Percentiles rank a stretch among this genome's conserved stretches.
These are phyloP conservation scores for Aspergillus unguis DNA, from an alignment of 2,329 filamentous ascomycete genomes.

Conservation along the genomic window DNA sequence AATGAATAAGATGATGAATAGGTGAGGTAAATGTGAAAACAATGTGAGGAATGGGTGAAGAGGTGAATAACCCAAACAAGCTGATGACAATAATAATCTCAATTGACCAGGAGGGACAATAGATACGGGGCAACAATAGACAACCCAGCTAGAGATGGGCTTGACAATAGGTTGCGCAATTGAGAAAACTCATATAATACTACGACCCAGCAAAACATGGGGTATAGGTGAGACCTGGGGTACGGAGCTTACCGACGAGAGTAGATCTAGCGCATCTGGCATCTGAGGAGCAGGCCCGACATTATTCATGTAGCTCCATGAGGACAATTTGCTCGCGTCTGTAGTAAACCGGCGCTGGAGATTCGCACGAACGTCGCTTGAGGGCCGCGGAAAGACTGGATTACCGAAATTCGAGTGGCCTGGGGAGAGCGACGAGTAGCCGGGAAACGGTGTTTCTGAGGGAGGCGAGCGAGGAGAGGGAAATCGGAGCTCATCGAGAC, in stretches of 20 bases:
- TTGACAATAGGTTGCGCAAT: background rate
- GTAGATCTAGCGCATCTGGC: conserved; percentile 53
- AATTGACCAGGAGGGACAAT: background rate
- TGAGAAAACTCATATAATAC: background rate
- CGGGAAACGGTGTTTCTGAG: conserved; percentile 71
- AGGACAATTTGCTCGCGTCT: conserved; percentile 79
- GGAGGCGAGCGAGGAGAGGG: conserved; percentile 72
- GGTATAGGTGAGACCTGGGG: background rate
- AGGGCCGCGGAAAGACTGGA: conserved; percentile 52
- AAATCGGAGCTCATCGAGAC: conserved; percentile 78
- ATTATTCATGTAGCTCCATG: conserved; percentile 63
- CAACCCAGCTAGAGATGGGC: background rate
- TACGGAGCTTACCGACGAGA: conserved; percentile 50
- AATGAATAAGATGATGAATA: background rate
- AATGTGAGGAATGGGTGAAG: background rate
- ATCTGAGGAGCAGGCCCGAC: conserved; percentile 44
- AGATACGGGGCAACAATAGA: background rate
- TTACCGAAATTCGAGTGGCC: conserved; percentile 60
- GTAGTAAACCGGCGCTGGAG: conserved; percentile 92
- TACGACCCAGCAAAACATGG: background rate
- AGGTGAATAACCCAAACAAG: background rate
- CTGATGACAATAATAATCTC: background rate
- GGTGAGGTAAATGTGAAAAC: conserved; percentile 6
- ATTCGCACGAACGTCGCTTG: conserved; percentile 69
- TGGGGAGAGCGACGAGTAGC: conserved; percentile 70